phyloP scores from a whole-genome alignment of 768 basidiomycete genomes.

The Galerina sulciceps region DNA sequence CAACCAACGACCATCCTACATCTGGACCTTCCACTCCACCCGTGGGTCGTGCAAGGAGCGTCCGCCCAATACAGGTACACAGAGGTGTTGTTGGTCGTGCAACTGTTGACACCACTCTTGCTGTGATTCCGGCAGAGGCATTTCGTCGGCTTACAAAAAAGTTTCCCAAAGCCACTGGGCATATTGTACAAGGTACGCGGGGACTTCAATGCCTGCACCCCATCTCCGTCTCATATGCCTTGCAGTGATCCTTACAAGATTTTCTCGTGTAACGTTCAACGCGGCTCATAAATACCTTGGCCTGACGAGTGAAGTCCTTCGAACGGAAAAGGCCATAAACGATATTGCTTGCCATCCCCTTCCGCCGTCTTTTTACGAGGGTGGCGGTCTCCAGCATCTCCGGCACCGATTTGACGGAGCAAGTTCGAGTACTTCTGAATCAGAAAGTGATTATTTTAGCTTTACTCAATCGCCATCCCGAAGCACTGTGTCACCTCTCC shows the following conservation, averaged over 20 bases:
- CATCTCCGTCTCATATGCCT: slow-evolving; percentile 14
- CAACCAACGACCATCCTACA: slow-evolving; percentile 27
- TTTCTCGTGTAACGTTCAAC: slow-evolving; percentile 96
- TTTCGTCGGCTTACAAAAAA: slow-evolving; percentile 94
- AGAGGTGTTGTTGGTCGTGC: slow-evolving; percentile 91
- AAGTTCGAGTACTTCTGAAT: slow-evolving; percentile 47
- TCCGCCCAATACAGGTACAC: slow-evolving; percentile 43
- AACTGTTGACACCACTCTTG: slow-evolving; percentile 91
- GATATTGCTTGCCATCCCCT: slow-evolving; percentile 96
- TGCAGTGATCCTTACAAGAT: slow-evolving; percentile 90
- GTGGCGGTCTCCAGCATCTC: slow-evolving; percentile 86
- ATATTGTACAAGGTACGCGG: slow-evolving; percentile 85
- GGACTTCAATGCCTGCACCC: slow-evolving; percentile 1
- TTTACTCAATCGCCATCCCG: slow-evolving; percentile 30
- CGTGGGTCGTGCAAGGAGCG: slow-evolving; percentile 11
- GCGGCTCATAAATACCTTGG: slow-evolving; percentile 97
- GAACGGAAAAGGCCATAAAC: slow-evolving; percentile 97
- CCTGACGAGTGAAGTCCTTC: slow-evolving; percentile 90
- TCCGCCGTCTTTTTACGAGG: slow-evolving; percentile 88
- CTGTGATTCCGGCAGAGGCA: slow-evolving; percentile 98
- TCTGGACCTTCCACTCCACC: slow-evolving; percentile 24
- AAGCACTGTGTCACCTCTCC: slow-evolving; percentile 24
- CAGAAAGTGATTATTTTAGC: slow-evolving; percentile 64
- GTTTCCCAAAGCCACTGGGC: slow-evolving; percentile 95
- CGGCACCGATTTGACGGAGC: slow-evolving; percentile 86